Conservation (phyloP, 2,329 filamentous ascomycete genomes). For the Aspergillus neotritici region DNA sequence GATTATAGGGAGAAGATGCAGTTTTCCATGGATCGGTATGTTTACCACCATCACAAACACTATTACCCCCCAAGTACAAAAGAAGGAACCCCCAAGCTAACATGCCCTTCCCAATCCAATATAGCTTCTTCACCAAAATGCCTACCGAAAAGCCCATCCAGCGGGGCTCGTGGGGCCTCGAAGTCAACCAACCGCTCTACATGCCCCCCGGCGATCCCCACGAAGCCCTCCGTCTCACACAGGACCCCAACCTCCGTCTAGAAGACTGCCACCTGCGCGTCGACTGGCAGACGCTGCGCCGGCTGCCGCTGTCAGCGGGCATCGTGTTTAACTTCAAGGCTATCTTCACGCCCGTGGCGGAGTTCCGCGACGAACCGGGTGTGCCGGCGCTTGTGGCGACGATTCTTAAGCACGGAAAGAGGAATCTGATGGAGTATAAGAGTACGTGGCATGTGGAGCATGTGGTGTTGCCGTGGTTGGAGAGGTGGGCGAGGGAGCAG, state of each 20-base stretch:
- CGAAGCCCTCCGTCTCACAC: slow-evolving; percentile 53
- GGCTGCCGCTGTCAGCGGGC: slow-evolving; percentile 67
- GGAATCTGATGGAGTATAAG: slow-evolving; percentile 70
- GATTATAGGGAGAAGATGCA: slow-evolving; percentile 86
- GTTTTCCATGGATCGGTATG: slow-evolving; percentile 75
- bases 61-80: too few species aligned
- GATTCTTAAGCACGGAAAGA: slow-evolving; percentile 66
- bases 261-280: slow-evolving; percentile 65
- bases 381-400: slow-evolving; percentile 64
- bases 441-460: slow-evolving; percentile 75
- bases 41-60: background rate
- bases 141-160: slow-evolving; percentile 70
- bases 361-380: slow-evolving; percentile 66
- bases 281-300: slow-evolving; percentile 81
- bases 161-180: slow-evolving; percentile 77
- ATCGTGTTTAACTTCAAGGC: slow-evolving; percentile 88
- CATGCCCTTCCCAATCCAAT: background rate
- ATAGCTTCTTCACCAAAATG: slow-evolving; percentile 74
- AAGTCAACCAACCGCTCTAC: slow-evolving; percentile 68
- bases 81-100: background rate
- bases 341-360: slow-evolving; percentile 67
- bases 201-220: slow-evolving; percentile 65
- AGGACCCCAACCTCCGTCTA: slow-evolving; percentile 52
- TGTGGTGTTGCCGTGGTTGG: slow-evolving; percentile 60
- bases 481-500: slow-evolving; percentile 62